A percentile compares a stretch with the other conserved stretches of the same genome.
Conservation (phyloP, 805 yeast species). For the Candida germanica region DNA sequence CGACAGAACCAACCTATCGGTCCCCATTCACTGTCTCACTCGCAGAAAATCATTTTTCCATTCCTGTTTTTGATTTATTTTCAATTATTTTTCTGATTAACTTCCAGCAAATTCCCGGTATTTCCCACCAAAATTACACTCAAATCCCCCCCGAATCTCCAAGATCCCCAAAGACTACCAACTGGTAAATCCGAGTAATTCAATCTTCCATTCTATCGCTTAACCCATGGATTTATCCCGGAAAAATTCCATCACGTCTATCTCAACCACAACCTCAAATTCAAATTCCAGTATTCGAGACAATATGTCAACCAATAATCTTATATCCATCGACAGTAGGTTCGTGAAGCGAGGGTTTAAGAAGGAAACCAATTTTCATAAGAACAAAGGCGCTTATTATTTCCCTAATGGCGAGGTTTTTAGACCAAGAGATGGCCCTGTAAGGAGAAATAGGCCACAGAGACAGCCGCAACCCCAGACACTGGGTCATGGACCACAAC, state of each 20-base stretch:
- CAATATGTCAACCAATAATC: conserved; percentile 36
- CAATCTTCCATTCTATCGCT: neutral
- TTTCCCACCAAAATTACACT: too few relatives aligned
- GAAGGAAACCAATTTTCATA: conserved; percentile 7
- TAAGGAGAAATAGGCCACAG: too few relatives aligned
- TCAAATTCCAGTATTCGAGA: conserved; percentile 15
- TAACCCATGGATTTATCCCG: conserved; percentile 18
- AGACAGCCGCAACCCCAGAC: too few relatives aligned
- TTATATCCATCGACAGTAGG: conserved; percentile 35
- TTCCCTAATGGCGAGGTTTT: conserved; percentile 57
- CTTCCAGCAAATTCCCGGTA: too few relatives aligned
- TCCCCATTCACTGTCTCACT: too few relatives aligned
- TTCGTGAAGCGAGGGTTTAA: conserved; percentile 38
- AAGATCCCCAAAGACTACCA: too few relatives aligned
- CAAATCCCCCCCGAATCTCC: too few relatives aligned
- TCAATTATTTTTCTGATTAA: too few relatives aligned
- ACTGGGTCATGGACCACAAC: too few relatives aligned
- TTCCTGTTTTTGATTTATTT: too few relatives aligned
- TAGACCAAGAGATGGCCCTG: conserved; percentile 43
- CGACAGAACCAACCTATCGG: too few relatives aligned
- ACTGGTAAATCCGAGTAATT: neutral
- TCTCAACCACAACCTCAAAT: conserved; percentile 17
- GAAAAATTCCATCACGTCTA: conserved; percentile 31
- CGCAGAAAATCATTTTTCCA: too few relatives aligned
- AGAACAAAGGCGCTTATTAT: conserved; percentile 26